These are phyloP conservation scores for Leptomonas pyrrhocoris DNA, from an alignment of 208 protist genomes.

Conservation along the genomic window DNA sequence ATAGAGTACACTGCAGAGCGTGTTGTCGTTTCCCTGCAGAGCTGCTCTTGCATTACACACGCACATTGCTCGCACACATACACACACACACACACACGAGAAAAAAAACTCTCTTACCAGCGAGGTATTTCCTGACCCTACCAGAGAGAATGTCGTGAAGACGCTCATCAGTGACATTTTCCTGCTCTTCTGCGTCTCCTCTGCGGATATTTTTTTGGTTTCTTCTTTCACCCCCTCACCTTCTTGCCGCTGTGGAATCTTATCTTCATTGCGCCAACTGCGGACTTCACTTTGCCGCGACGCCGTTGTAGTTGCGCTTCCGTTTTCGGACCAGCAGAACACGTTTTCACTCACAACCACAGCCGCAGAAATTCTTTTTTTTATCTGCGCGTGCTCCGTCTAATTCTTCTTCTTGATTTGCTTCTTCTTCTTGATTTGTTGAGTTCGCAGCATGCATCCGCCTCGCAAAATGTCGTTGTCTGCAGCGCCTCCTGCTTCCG, in stretches of 20 bases:
- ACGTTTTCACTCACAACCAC: no score
- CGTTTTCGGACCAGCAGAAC: no score
- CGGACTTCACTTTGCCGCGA: no score
- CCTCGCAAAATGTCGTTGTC: constrained; percentile 15
- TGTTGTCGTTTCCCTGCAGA: neutral
- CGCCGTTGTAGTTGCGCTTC: no score
- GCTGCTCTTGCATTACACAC: neutral
- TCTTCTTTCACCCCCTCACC: no score
- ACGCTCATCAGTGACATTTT: no score
- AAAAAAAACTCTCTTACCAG: neutral
- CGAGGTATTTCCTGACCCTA: neutral
- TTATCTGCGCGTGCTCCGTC: neutral
- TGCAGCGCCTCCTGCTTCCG: neutral
- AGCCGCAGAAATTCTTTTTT: no score
- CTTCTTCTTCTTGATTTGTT: neutral
- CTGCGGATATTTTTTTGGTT: no score
- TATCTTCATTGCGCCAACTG: no score
- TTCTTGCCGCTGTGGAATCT: no score
- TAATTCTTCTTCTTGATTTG: neutral
- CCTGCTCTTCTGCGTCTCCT: neutral
- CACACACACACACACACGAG: neutral
- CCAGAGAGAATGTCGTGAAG: neutral
- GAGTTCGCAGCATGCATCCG: no score
- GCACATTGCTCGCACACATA: neutral
- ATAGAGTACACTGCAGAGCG: neutral